These are phyloP conservation scores for Blumeria hordei DNA, from an alignment of 2,329 filamentous ascomycete species.

Conservation along the genomic window DNA sequence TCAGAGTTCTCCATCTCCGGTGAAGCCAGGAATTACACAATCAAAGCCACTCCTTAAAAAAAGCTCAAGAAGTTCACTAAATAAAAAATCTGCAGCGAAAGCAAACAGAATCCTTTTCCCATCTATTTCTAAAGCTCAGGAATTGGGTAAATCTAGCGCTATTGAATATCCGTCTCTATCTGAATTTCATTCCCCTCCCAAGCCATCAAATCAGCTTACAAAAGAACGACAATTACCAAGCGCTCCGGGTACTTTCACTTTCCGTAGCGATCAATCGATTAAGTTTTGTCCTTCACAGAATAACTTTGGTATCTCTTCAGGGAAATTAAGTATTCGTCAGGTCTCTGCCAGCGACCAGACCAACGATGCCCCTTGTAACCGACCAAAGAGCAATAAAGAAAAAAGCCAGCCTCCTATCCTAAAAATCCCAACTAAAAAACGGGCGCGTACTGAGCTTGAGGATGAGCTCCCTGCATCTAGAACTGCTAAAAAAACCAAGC, in stretches of 20 bases:
- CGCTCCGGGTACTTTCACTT: conserved; percentile 32
- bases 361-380: conserved; percentile 28
- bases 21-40: conserved; percentile 24
- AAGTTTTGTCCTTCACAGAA: conserved; percentile 23
- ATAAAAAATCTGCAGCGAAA: conserved; percentile 8
- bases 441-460: conserved; percentile 30
- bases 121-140: conserved; percentile 13
- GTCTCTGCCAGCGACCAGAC: conserved; percentile 28
- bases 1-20: conserved; percentile 30
- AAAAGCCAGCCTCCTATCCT: conserved; percentile 28
- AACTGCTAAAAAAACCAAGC: conserved; percentile 33
- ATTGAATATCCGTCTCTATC: conserved; percentile 14
- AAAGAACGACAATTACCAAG: conserved; percentile 15
- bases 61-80: conserved; percentile 15
- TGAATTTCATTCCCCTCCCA: conserved; percentile 9
- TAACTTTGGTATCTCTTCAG: conserved; percentile 31
- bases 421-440: conserved; percentile 42
- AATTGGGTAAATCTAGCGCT: background rate
- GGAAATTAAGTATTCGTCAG: conserved; percentile 35
- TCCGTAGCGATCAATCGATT: conserved; percentile 42
- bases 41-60: conserved; percentile 18
- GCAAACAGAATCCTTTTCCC: conserved; percentile 24
- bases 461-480: conserved; percentile 27
- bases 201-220: conserved; percentile 3
- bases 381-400: conserved; percentile 31